Evolutionary conservation across 345 rosid genomes (phyloP).

Genomic region (Citrus hindsii): DNA sequence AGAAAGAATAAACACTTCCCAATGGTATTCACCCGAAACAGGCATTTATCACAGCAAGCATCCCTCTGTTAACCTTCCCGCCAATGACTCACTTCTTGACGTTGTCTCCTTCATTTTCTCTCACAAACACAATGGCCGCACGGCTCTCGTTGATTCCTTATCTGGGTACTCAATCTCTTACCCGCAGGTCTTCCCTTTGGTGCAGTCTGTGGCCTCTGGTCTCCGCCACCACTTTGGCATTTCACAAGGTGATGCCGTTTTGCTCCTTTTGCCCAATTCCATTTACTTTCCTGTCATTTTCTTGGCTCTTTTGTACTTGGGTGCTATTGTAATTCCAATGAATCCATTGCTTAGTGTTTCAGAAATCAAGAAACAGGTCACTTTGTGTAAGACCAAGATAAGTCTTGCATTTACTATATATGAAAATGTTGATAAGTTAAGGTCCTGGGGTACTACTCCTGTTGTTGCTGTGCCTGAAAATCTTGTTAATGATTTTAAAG

Average conservation of each 20-base stretch:
- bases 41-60: slow-evolving; percentile 64
- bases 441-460: slow-evolving; percentile 26
- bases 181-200: slow-evolving; percentile 37
- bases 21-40: slow-evolving; percentile 44
- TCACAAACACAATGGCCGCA: slow-evolving; percentile 33
- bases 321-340: slow-evolving; percentile 66
- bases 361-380: slow-evolving; percentile 47
- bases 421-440: slow-evolving; percentile 34
- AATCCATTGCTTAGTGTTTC: slow-evolving; percentile 48
- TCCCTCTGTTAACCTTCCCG: slow-evolving; percentile 45
- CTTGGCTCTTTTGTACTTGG: slow-evolving; percentile 53
- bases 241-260: slow-evolving; percentile 60
- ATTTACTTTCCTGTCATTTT: slow-evolving; percentile 57
- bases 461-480: slow-evolving; percentile 53
- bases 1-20: no score
- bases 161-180: slow-evolving; percentile 66
- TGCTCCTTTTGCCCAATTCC: slow-evolving; percentile 69
- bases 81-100: slow-evolving; percentile 43
- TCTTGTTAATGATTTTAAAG: slow-evolving; percentile 15
- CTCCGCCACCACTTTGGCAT: slow-evolving; percentile 45
- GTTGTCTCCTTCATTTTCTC: slow-evolving; percentile 64
- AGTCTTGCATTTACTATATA: slow-evolving; percentile 41
- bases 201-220: slow-evolving; percentile 54
- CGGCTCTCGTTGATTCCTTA: slow-evolving; percentile 55
- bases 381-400: slow-evolving; percentile 31